Percentiles rank a stretch among this genome's conserved stretches.
Conservation (phyloP, 306 rosid species). For the Dryas alaskensis region DNA sequence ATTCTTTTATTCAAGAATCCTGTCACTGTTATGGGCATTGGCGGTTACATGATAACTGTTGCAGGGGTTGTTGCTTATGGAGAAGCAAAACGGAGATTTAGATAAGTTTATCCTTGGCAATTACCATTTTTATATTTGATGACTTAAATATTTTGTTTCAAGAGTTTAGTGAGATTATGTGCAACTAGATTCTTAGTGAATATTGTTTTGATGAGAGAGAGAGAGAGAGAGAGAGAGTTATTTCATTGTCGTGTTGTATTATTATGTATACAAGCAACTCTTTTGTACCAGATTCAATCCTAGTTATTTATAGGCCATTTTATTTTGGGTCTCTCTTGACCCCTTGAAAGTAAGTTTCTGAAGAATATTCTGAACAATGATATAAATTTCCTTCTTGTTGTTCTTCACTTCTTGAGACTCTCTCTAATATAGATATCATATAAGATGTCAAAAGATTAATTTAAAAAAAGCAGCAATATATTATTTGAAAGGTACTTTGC, state of each 20-base stretch:
- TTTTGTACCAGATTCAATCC: slow-evolving; percentile 3
- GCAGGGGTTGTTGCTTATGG: slow-evolving; percentile 84
- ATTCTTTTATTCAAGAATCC: slow-evolving; percentile 91
- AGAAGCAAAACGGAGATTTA: slow-evolving; percentile 85
- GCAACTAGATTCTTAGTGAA: slow-evolving; percentile 35
- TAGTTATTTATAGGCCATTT: not conserved
- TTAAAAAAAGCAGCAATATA: too few species aligned
- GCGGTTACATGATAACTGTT: slow-evolving; percentile 74
- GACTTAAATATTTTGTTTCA: slow-evolving; percentile 24
- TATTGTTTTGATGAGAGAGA: not conserved
- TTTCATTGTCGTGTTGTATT: slow-evolving; percentile 18
- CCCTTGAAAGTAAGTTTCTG: too few species aligned
- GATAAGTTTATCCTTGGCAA: slow-evolving; percentile 39
- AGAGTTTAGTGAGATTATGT: slow-evolving; percentile 22
- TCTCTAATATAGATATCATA: too few species aligned
- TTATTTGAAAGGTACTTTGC: too few species aligned
- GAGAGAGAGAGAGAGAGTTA: slow-evolving; percentile 4
- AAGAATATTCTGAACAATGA: too few species aligned
- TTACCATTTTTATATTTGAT: slow-evolving; percentile 7
- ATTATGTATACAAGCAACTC: slow-evolving; percentile 7
- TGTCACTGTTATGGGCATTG: slow-evolving; percentile 83
- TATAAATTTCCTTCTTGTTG: too few species aligned
- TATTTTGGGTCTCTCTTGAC: too few species aligned
- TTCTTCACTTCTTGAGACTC: too few species aligned
- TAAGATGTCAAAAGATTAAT: too few species aligned